Percentiles rank a stretch among this genome's conserved stretches.
These are phyloP conservation scores for Penicillium sp. DNA, from an alignment of 2,329 filamentous ascomycete species.

Conservation along the genomic window DNA sequence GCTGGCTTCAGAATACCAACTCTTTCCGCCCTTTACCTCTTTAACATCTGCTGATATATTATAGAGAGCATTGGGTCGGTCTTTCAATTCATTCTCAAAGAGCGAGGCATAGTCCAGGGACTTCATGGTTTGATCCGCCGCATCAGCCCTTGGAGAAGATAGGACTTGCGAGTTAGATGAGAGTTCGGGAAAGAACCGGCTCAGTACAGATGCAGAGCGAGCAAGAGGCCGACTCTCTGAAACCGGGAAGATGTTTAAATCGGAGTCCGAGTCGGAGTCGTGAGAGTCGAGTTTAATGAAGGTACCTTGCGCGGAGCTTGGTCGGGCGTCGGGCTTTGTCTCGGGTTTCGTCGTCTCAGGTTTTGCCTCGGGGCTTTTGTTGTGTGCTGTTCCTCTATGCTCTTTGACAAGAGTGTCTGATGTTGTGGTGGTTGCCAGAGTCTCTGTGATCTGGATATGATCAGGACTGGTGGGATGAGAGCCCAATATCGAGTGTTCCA, in stretches of 20 bases:
- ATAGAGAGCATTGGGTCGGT: slow-evolving; percentile 18
- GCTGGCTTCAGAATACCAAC: slow-evolving; percentile 24
- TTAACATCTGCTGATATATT: slow-evolving; percentile 1
- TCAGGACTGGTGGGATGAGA: not conserved
- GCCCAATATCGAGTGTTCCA: not conserved
- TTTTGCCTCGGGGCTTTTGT: not conserved
- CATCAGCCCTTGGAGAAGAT: slow-evolving; percentile 20
- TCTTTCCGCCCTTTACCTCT: slow-evolving; percentile 3
- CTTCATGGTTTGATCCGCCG: slow-evolving; percentile 7
- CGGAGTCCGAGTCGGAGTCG: slow-evolving; percentile 15
- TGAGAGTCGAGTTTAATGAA: slow-evolving; percentile 14
- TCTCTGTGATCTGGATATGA: not conserved
- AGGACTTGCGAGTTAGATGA: slow-evolving; percentile 24
- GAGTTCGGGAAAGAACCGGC: slow-evolving; percentile 32
- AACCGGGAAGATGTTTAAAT: slow-evolving; percentile 25
- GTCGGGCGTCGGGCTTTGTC: not conserved
- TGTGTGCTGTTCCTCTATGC: not conserved
- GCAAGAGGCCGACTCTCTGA: slow-evolving; percentile 15
- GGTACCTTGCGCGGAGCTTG: slow-evolving; percentile 12
- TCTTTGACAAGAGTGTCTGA: not conserved
- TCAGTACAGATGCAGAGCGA: slow-evolving; percentile 19
- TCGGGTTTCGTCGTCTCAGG: no score
- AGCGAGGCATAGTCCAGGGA: slow-evolving; percentile 1
- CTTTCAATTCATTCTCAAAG: slow-evolving; percentile 15
- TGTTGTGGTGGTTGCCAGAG: no score